Evolutionary conservation across 2,329 filamentous ascomycete genomes (phyloP).

Genomic region (Cytospora mali): DNA sequence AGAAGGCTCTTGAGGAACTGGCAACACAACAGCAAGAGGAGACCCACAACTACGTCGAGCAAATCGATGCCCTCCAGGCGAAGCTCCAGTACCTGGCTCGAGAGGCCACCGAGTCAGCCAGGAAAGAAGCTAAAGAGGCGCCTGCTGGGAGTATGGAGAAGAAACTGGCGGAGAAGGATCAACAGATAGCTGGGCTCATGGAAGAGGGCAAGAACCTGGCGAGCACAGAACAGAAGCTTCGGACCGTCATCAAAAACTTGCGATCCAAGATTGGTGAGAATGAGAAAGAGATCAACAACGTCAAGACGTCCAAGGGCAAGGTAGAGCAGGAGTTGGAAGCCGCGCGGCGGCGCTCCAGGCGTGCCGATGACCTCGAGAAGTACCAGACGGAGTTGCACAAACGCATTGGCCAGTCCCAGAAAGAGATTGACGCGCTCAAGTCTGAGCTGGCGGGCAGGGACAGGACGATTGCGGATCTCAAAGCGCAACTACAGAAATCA

Average conservation of each 20-base stretch:
- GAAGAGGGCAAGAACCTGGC: conserved; percentile 90
- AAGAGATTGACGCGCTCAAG: conserved; percentile 54
- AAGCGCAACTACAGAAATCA: conserved; percentile 68
- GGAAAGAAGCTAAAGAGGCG: conserved; percentile 65
- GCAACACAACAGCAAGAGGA: conserved; percentile 74
- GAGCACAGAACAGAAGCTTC: conserved; percentile 81
- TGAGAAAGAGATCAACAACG: conserved; percentile 65
- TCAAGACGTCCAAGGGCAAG: conserved; percentile 62
- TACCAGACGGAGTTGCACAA: conserved; percentile 54
- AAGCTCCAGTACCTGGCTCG: conserved; percentile 88
- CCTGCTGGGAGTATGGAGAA: conserved; percentile 69
- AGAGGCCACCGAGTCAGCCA: conserved; percentile 76
- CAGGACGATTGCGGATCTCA: conserved; percentile 67
- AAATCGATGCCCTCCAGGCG: conserved; percentile 87
- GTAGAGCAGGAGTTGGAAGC: conserved; percentile 53
- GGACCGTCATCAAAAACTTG: conserved; percentile 81
- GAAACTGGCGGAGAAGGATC: conserved; percentile 85
- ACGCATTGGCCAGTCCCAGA: conserved; percentile 60
- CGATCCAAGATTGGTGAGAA: conserved; percentile 65
- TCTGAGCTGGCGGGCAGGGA: conserved; percentile 66
- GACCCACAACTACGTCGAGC: conserved; percentile 79
- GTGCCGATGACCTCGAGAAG: conserved; percentile 59
- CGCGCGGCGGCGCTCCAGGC: conserved; percentile 51
- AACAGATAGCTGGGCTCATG: conserved; percentile 85
- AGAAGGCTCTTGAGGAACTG: conserved; percentile 40